Base-by-base conservation (phyloP, 1,284 basidiomycete genomes). In the Heterobasidion occidentale region DNA sequence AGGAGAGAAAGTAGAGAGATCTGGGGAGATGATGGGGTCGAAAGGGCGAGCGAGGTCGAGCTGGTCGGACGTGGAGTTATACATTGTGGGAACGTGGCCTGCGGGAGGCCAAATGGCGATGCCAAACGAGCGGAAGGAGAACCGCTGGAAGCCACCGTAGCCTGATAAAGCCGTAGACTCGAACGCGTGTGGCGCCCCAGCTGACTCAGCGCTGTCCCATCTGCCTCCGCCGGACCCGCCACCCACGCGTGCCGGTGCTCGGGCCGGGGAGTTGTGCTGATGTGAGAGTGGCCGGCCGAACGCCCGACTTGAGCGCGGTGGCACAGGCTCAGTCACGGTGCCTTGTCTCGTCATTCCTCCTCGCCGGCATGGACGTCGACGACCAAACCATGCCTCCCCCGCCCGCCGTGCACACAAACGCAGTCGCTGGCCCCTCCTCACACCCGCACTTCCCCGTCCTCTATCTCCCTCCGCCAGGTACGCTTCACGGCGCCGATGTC, bases 391-490 rank as follows among this genome's bases (percentile, higher is more conserved):
- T 38, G 2, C 2, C 45, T 27, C 46, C 36, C 33, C 8, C 38
- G 8, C 36, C 36, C 38, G n/a, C 7, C 36, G 12, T 19, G 15
- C 45, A 19, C 7, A 35, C 19, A 36, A 45, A 54, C 44, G 53
- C 53, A 3, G 17, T 48, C n/a, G 53, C 53, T 17, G 53, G 53
- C 45, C 53, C 53, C 12, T 54, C 53, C 27, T 35, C 53, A n/a
- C 46, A 38, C 12, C 53, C 53, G 17, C 20, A 49, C 33, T 33
- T 48, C 27, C 53, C 53, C 7, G 15, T 64, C 33, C 60, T 70
- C 55, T 73, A 65, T 61, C 64, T 71, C 12, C 70, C 67, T 7
- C 69, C 65, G 2, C 66, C 64, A 68, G 68, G 71, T 73, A 56
- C 56, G 58, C 61, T 49, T 50, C 47, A 49, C 35, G 15, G 3